Evolutionary conservation across 805 yeast genomes (phyloP), one percentile per base, ranked within the genome.

Genomic region (Kluyveromyces lactis): DNA sequence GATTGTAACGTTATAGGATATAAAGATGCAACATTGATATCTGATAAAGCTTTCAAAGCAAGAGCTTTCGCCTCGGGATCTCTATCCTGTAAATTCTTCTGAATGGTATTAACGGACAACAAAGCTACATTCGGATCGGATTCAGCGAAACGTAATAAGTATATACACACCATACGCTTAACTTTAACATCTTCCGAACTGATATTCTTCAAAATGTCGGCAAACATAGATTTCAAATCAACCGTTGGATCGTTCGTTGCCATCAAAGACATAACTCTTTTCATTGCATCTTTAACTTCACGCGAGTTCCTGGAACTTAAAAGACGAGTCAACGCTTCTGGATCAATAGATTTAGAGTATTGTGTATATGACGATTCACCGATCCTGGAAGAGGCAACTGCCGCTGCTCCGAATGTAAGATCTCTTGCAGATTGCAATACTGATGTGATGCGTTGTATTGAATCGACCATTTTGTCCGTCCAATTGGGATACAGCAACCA

Each of bases 121-220:
- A 92, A 69, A 2, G 97, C 92, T n/a, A 85, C 72, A 56, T 89
- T 95, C 8, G 92, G 95, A 49, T 86, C 89, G 40, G 68, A 60
- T 45, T 86, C 94, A 18, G 95, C 92, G 56, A 77, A 86, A 41
- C 83, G 70, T 31, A 79, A 64, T 36, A 92, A 63, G 49, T 85
- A 86, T 1, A 81, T 68, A 60, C 85, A 77, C 2, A 87, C 95
- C 56, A 90, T 68, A 48, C 81, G 77, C 43, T 85, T 75, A 21
- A 86, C 73, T 45, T 78, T 81, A 28, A 75, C 55, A 41, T 77
- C 75, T 4, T 69, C 49, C 15, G 90, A 79, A 5, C 86, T 82
- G 26, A 89, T 78, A 58, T 87, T 87, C 60, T 89, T 90, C 41
- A 92, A 81, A 4, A 92, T 92, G 52, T 84, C 89, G 0, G 97